These are phyloP conservation scores for Fusarium torulosum DNA, from an alignment of 2,329 filamentous ascomycete genomes.

Conservation along the genomic window DNA sequence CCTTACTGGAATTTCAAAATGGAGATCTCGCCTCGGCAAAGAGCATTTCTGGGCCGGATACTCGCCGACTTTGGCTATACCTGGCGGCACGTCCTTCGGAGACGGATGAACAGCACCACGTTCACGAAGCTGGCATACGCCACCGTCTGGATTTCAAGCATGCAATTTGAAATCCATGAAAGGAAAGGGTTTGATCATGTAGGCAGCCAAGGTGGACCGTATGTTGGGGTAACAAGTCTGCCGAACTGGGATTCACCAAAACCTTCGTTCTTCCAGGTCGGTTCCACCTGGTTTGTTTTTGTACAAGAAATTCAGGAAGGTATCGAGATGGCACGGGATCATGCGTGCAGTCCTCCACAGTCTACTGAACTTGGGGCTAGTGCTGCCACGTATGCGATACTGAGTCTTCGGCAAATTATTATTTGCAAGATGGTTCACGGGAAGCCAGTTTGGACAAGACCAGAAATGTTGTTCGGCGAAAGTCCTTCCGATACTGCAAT, in stretches of 20 bases:
- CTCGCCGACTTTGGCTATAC: constrained; percentile 35
- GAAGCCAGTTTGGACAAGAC: constrained; percentile 15
- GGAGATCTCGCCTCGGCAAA: not conserved
- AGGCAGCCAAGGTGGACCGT: not conserved
- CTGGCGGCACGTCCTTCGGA: constrained; percentile 43
- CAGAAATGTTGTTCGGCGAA: constrained; percentile 25
- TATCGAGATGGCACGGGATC: constrained; percentile 29
- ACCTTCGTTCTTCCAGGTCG: constrained; percentile 14
- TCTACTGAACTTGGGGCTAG: not conserved
- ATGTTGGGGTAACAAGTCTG: constrained; percentile 29
- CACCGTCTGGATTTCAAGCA: constrained; percentile 20
- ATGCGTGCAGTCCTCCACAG: not conserved
- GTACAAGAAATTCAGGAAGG: constrained; percentile 23
- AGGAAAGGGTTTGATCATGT: constrained; percentile 27
- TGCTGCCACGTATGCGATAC: constrained; percentile 17
- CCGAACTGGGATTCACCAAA: constrained; percentile 35
- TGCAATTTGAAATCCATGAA: not conserved
- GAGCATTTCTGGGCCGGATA: constrained; percentile 26
- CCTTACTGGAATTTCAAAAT: constrained; percentile 36
- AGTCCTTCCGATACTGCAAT: constrained; percentile 27
- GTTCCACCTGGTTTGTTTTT: constrained; percentile 39
- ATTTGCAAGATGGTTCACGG: constrained; percentile 22
- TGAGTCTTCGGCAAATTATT: constrained; percentile 27
- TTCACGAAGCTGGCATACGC: constrained; percentile 40
- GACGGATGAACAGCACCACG: constrained; percentile 26